Evolutionary conservation across 306 rosid species (phyloP).

Genomic region (Luffa aegyptiaca): DNA sequence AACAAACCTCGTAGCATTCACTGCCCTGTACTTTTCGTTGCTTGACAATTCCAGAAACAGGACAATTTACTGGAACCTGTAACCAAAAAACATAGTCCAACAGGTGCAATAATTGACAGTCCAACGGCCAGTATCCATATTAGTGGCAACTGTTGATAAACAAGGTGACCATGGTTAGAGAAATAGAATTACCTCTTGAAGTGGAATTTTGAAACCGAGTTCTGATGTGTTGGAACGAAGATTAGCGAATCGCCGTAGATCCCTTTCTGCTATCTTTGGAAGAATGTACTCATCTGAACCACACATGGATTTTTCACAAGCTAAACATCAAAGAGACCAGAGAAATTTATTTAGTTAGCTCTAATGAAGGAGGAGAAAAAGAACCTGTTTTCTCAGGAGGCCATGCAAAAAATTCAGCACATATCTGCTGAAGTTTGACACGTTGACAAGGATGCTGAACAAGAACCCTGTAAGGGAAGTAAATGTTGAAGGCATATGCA

Average conservation of each 20-base stretch:
- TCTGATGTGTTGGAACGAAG: conserved; percentile 46
- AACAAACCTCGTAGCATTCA: conserved; percentile 64
- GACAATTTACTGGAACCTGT: conserved; percentile 68
- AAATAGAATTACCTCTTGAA: conserved; percentile 33
- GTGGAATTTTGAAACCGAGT: conserved; percentile 48
- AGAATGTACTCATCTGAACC: conserved; percentile 65
- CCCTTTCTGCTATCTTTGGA: conserved; percentile 71
- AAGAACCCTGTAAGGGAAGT: conserved; percentile 36
- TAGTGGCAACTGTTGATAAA: background rate
- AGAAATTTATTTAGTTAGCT: background rate
- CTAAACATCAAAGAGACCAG: background rate
- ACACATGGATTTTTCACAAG: background rate
- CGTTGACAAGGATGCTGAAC: conserved; percentile 57
- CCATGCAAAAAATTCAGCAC: conserved; percentile 54
- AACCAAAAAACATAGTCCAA: background rate
- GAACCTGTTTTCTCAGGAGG: conserved; percentile 70
- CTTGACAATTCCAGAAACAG: conserved; percentile 57
- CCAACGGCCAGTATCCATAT: background rate
- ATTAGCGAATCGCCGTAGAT: conserved; percentile 56
- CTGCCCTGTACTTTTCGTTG: conserved; percentile 44
- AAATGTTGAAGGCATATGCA: background rate
- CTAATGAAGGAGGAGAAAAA: conserved; percentile 3
- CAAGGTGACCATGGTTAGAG: background rate
- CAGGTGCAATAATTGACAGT: background rate
- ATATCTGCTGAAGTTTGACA: conserved; percentile 42